Evolutionary conservation across 306 rosid genomes (phyloP).

Genomic region (Vigna reflexopilosa): DNA sequence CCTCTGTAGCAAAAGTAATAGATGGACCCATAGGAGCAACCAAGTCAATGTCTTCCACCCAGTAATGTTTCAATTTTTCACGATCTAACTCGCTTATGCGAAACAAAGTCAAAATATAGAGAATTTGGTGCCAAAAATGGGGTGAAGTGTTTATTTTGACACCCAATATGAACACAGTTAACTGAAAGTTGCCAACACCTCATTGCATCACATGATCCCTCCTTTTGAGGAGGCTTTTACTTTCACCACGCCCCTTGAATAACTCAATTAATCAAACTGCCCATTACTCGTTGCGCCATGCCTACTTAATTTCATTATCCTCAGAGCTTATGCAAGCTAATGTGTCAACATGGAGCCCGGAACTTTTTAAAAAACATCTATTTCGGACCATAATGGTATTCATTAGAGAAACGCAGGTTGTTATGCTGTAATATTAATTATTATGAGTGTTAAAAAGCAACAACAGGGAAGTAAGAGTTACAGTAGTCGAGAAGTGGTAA

Average conservation of each 20-base stretch:
- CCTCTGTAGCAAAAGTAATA: constrained; percentile 37
- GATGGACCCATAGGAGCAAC: constrained; percentile 49
- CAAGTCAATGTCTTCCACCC: constrained; percentile 43
- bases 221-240: constrained; percentile 8
- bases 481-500: background rate
- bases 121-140: constrained; percentile 18
- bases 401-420: no score
- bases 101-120: constrained; percentile 38
- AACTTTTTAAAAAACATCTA: background rate
- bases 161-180: constrained; percentile 1
- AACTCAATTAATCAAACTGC: constrained; percentile 24
- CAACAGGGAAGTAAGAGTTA: background rate
- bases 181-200: constrained; percentile 23
- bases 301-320: background rate
- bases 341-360: background rate
- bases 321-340: background rate
- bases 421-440: no score
- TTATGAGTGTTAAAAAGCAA: no score
- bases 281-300: background rate
- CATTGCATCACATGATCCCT: constrained; percentile 18
- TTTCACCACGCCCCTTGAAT: constrained; percentile 2
- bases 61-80: constrained; percentile 13
- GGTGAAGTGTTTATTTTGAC: constrained; percentile 10
- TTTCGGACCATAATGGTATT: background rate
- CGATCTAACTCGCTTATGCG: constrained; percentile 9